Evolutionary conservation across 2,329 filamentous ascomycete species (phyloP), one percentile per base, ranked within the genome.

Genomic region (Colletotrichum sublineola): DNA sequence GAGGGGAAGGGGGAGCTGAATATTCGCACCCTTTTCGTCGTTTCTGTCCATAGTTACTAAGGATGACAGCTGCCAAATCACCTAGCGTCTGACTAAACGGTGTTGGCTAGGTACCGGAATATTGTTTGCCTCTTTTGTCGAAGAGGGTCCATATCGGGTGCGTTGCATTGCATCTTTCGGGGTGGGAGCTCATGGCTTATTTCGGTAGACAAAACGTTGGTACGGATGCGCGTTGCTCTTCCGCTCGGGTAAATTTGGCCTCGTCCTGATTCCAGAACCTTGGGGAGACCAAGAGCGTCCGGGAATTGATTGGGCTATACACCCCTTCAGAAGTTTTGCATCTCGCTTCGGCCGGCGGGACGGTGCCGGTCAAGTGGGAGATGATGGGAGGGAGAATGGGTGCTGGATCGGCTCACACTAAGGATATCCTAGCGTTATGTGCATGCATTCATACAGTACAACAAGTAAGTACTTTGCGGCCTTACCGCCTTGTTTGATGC

Each of bases 261-360:
- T 38, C 50, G 57, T 63, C 31, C 48, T 42, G 65, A 61, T 72
- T 61, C 60, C 60, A 69, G 60, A 50, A 40, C 38, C 55, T 48
- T 69, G 58, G 60, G 42, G 42, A 67, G 58, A 71, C 68, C 68
- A 65, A 53, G 52, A 40, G 58, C 40, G 55, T 58, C 48, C 52
- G 33, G 55, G 57, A 38, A 56, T 60, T 60, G n/a, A 36, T 61
- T 61, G 62, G 52, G 44, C 52, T 29, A 42, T 24, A 18, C 46
- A 40, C 52, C n/a, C 57, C 36, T 53, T 63, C 57, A 33, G 42
- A 52, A 33, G 31, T 64, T 24, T 42, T 56, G 60, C 52, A 69
- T 69, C 69, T 72, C 66, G 69, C 69, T 72, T 61, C 57, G 38
- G 53, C n/a, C 68, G 68, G 57, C 56, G 29, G 68, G 18, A 55